phyloP scores from a whole-genome alignment of 495 filamentous ascomycete species.

The Cercophora newfieldiana region DNA sequence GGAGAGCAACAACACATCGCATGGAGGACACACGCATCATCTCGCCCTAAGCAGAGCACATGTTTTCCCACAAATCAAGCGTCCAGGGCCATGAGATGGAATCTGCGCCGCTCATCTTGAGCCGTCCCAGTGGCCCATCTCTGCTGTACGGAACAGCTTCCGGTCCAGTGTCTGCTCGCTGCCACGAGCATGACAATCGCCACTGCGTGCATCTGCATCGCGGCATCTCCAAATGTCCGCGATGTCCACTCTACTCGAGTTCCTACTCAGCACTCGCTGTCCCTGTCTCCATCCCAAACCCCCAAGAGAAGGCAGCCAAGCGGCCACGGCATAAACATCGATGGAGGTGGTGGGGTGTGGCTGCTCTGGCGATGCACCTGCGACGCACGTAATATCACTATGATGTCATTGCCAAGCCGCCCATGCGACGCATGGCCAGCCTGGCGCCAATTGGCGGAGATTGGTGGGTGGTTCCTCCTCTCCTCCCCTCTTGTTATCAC shows the following conservation, averaged over 20 bases:
- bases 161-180: background rate
- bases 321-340: background rate
- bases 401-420: conserved; percentile 16
- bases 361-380: background rate
- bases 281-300: background rate
- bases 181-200: background rate
- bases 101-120: background rate
- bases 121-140: background rate
- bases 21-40: no score
- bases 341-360: background rate
- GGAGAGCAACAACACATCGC: background rate
- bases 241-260: background rate
- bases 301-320: background rate
- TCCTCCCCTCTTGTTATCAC: background rate
- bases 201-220: background rate
- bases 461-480: background rate
- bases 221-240: background rate
- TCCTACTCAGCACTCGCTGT: background rate
- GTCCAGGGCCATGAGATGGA: background rate
- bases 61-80: no score
- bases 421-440: background rate
- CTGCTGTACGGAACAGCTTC: no score
- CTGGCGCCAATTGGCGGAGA: conserved; percentile 6
- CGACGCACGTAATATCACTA: conserved; percentile 13
- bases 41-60: no score